A percentile compares a stretch with the other conserved stretches of the same genome.
phyloP scores from a whole-genome alignment of 2,329 filamentous ascomycete species.

The Emericellopsis atlantica region DNA sequence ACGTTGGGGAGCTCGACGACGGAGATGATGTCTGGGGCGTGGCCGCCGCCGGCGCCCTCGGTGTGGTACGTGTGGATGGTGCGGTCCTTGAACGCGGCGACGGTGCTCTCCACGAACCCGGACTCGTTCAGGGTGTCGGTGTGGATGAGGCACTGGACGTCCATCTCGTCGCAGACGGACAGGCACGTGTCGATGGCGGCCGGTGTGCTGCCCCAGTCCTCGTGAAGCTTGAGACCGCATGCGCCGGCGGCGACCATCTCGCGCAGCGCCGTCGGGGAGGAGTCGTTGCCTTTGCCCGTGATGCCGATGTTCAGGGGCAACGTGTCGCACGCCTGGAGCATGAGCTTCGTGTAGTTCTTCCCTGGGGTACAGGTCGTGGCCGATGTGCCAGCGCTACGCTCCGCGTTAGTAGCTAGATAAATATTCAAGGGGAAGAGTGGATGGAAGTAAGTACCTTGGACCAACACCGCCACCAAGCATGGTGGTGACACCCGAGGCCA shows the following conservation, averaged over 20 bases:
- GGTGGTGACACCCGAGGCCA: conserved; percentile 79
- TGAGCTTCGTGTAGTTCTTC: conserved; percentile 68
- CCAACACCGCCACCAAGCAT: conserved; percentile 86
- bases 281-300: conserved; percentile 89
- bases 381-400: conserved; percentile 62
- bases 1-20: conserved; percentile 86
- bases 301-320: conserved; percentile 83
- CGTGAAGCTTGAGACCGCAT: conserved; percentile 85
- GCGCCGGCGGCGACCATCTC: conserved; percentile 77
- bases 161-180: conserved; percentile 74
- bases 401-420: conserved; percentile 4
- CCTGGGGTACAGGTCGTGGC: conserved; percentile 92
- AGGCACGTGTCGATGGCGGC: conserved; percentile 84
- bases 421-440: conserved; percentile 6
- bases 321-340: conserved; percentile 76
- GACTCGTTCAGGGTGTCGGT: conserved; percentile 95
- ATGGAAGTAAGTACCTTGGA: conserved; percentile 45
- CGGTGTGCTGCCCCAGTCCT: conserved; percentile 91
- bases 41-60: conserved; percentile 86
- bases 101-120: conserved; percentile 89
- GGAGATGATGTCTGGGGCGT: conserved; percentile 90
- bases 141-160: conserved; percentile 89
- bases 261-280: conserved; percentile 52
- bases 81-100: conserved; percentile 71
- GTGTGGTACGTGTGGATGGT: conserved; percentile 97